A percentile compares a stretch with the other conserved stretches of the same genome.
Evolutionary conservation across 2,329 filamentous ascomycete genomes (phyloP).

Genomic region (Tympanopsis confertula): DNA sequence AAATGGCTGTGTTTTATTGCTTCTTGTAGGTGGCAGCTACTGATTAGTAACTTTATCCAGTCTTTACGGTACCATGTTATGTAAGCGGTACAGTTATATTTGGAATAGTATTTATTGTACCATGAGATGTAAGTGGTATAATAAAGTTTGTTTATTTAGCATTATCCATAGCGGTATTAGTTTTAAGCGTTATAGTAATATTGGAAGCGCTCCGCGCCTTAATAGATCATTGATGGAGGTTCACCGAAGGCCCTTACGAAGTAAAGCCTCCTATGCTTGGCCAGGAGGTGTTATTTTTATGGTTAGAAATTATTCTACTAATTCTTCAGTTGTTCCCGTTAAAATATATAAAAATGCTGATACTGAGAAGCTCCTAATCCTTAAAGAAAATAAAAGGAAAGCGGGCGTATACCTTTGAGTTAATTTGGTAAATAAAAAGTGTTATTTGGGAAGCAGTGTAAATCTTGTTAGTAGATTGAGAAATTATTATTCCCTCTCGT

Average conservation of each 20-base stretch:
- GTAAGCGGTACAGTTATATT: not conserved
- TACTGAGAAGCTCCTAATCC: not conserved
- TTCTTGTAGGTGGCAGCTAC: too few relatives aligned
- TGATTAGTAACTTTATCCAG: too few relatives aligned
- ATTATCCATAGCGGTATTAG: not conserved
- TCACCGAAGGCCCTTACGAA: not conserved
- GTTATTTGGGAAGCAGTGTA: not conserved
- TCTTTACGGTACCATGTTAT: too few relatives aligned
- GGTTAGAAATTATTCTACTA: not conserved
- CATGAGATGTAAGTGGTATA: constrained; percentile 1
- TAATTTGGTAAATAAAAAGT: not conserved
- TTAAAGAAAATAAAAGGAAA: constrained; percentile 1
- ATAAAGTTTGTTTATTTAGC: not conserved
- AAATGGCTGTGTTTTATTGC: too few relatives aligned
- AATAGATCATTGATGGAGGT: not conserved
- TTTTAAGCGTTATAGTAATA: not conserved
- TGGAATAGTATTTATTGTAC: not conserved
- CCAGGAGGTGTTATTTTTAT: not conserved
- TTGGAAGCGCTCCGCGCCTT: too few relatives aligned
- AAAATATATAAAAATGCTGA: constrained; percentile 1
- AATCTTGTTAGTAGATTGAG: not conserved
- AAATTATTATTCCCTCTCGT: not conserved
- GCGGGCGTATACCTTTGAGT: not conserved
- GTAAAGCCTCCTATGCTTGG: not conserved
- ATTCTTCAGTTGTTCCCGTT: not conserved